A percentile compares a stretch with the other conserved stretches of the same genome.
phyloP scores from a whole-genome alignment of 495 filamentous ascomycete species.

The Talaromyces wortmannii region DNA sequence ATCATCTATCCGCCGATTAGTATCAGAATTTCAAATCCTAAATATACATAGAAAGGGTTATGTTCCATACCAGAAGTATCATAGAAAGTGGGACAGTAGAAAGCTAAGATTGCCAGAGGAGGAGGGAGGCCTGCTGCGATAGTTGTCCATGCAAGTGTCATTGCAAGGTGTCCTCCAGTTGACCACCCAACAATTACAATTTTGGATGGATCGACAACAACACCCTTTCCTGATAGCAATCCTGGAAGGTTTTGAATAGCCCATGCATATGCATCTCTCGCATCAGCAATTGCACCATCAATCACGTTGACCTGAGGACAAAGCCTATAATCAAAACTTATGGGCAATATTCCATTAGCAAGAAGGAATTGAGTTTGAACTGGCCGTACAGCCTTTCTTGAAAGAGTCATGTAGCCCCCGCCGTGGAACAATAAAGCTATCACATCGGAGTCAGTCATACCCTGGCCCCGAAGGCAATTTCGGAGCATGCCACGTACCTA shows the following conservation, averaged over 20 bases:
- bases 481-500: slow-evolving; percentile 8
- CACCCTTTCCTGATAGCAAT: slow-evolving; percentile 35
- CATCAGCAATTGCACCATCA: slow-evolving; percentile 40
- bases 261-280: slow-evolving; percentile 37
- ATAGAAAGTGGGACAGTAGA: slow-evolving; percentile 40
- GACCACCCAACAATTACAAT: slow-evolving; percentile 47
- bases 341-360: slow-evolving; percentile 32
- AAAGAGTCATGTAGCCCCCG: slow-evolving; percentile 39
- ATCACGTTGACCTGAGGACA: slow-evolving; percentile 40
- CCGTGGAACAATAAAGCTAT: slow-evolving; percentile 50
- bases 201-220: slow-evolving; percentile 29
- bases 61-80: slow-evolving; percentile 14
- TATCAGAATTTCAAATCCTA: too few species aligned
- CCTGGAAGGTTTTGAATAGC: slow-evolving; percentile 23
- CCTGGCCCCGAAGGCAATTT: background rate
- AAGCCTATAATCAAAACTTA: slow-evolving; percentile 46
- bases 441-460: slow-evolving; percentile 38
- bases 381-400: slow-evolving; percentile 31
- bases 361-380: slow-evolving; percentile 30
- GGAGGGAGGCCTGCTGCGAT: slow-evolving; percentile 16
- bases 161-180: slow-evolving; percentile 42
- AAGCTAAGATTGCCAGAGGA: slow-evolving; percentile 36
- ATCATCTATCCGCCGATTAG: too few species aligned
- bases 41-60: background rate
- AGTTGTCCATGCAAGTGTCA: slow-evolving; percentile 35